A percentile compares a stretch with the other conserved stretches of the same genome.
These are phyloP conservation scores for Chenopodium formosanum DNA, from an alignment of 148 eudicot species.

Conservation along the genomic window DNA sequence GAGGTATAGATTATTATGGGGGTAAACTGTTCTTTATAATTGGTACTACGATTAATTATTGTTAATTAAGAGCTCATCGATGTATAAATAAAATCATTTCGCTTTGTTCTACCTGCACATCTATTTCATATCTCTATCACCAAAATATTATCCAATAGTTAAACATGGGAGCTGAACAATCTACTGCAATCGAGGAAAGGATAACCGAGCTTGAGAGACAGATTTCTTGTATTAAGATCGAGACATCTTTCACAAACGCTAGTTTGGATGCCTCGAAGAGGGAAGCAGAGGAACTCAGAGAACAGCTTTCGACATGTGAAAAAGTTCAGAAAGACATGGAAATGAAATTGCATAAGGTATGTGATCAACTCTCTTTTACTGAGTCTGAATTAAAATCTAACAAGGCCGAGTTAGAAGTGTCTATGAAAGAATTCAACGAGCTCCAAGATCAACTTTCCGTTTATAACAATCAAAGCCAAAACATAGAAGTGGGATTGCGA, in stretches of 20 bases:
- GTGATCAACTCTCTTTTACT: background rate
- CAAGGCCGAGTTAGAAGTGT: constrained; percentile 15
- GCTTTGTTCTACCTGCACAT: background rate
- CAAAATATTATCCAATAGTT: background rate
- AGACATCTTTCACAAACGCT: background rate
- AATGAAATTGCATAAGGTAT: constrained; percentile 13
- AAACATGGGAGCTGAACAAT: constrained; percentile 12
- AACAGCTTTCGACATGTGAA: background rate
- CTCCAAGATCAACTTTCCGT: constrained; percentile 14
- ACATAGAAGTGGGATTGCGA: constrained; percentile 8
- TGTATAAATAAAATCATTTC: background rate
- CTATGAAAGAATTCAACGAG: constrained; percentile 22
- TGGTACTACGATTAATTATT: background rate
- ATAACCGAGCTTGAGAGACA: constrained; percentile 14
- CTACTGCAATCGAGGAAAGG: constrained; percentile 6
- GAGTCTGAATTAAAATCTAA: constrained; percentile 3
- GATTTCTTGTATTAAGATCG: background rate
- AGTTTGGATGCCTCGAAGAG: constrained; percentile 15
- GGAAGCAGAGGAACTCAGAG: constrained; percentile 15
- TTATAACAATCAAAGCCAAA: background rate
- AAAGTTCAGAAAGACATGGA: background rate
- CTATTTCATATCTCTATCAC: background rate
- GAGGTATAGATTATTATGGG: background rate
- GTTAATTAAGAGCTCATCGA: background rate
- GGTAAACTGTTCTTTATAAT: background rate